Percentiles rank a stretch among this genome's conserved stretches.
Conservation (phyloP, 2,329 filamentous ascomycete genomes). For the Botrytis pseudocinerea region DNA sequence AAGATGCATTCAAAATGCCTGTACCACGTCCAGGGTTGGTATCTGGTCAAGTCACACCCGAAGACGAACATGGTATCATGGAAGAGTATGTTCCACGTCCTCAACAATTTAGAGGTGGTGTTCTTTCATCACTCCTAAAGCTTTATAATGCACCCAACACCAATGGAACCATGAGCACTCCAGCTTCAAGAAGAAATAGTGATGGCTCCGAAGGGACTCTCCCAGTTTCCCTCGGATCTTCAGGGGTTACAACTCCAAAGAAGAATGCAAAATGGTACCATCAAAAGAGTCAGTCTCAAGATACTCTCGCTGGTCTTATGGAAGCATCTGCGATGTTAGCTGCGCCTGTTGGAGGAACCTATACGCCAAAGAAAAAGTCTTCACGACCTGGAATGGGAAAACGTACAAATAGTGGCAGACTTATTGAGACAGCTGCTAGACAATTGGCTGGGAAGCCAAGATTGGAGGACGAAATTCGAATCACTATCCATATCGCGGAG, state of each 20-base stretch:
- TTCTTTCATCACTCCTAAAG: conserved; percentile 71
- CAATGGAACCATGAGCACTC: conserved; percentile 28
- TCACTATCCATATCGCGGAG: conserved; percentile 61
- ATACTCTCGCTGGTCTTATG: conserved; percentile 53
- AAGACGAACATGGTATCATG: conserved; percentile 45
- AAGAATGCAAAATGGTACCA: conserved; percentile 42
- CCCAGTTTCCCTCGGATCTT: conserved; percentile 45
- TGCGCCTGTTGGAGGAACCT: conserved; percentile 47
- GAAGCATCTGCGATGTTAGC: conserved; percentile 56
- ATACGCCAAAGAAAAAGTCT: conserved; percentile 38
- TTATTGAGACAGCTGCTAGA: conserved; percentile 33
- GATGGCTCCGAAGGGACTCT: conserved; percentile 42
- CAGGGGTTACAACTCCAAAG: conserved; percentile 42
- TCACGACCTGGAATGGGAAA: conserved; percentile 36
- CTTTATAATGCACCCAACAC: conserved; percentile 58
- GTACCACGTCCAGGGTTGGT: conserved; percentile 31
- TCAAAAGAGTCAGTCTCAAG: conserved; percentile 47
- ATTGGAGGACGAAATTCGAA: conserved; percentile 45
- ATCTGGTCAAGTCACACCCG: conserved; percentile 51
- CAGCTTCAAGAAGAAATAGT: conserved; percentile 34
- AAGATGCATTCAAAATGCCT: conserved; percentile 29
- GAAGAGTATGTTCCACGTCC: conserved; percentile 68
- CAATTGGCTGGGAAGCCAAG: conserved; percentile 34
- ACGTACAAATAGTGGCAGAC: conserved; percentile 33
- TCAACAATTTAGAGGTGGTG: conserved; percentile 68